Evolutionary conservation across 2,329 filamentous ascomycete genomes (phyloP), one percentile per base, ranked within the genome.

Genomic region (Rhynchosporium graminicola): DNA sequence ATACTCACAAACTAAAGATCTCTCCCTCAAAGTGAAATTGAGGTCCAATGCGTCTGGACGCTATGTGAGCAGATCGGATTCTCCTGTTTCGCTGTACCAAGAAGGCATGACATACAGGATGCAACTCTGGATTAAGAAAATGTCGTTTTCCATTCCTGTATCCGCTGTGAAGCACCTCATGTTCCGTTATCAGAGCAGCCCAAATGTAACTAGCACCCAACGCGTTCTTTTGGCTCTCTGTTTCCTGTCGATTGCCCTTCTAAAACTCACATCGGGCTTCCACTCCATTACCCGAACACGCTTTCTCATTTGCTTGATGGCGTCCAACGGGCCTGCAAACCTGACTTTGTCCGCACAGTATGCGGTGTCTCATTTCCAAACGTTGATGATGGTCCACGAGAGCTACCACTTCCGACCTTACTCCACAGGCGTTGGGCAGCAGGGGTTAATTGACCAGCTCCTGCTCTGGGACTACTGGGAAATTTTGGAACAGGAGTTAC

Each of bases 391-490:
- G 69, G 66, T 29, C 58, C 59, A 46, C 66, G 74, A 48, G 72
- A 71, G 43, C 75, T 73, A 4, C 70, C 72, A 58, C 72, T 80
- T 45, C 77, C 83, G 67, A 91, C 84, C 73, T 81, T 86, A 66
- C 82, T 86, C 79, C 86, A 87, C 40, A 92, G 76, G 64, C 86
- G 81, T 73, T 87, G 84, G 2, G 88, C 91, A 13, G 91, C 91
- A 3, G 91, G 91, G 28, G 91, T 94, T 72, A 93, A 76, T 4
- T 79, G 78, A 20, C 79, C 79, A 9, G 80, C 77, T 15, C 67
- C 67, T 29, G 84, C 79, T 51, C 83, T 78, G 20, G 87, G 86
- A 65, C 85, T 88, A 67, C 86, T 89, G 1, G 87, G 85, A 65
- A 90, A 91, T 68, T 82, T 85, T 8, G 90, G 89, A n/a, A 87